These are phyloP conservation scores for Globisporangium megalacanthum DNA, from an alignment of 352 stramenopile genomes.

Conservation along the genomic window DNA sequence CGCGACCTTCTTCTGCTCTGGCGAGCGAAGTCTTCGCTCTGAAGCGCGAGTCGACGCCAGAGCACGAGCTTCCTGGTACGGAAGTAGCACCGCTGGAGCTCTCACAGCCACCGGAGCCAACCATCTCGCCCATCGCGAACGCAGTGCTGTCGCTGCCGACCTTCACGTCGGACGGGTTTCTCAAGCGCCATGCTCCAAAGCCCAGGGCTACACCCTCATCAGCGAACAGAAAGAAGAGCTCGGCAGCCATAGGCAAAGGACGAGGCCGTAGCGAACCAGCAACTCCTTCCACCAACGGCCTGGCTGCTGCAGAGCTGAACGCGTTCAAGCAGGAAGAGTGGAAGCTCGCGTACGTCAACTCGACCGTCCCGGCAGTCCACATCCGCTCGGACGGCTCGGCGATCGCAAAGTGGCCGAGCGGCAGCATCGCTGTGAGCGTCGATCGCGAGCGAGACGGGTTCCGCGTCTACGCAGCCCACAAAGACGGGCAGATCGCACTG, in stretches of 20 bases:
- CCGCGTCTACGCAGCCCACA: conserved; percentile 64
- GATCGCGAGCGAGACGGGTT: conserved; percentile 59
- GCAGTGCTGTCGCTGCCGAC: conserved; percentile 46
- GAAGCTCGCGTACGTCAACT: conserved; percentile 39
- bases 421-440: conserved; percentile 58
- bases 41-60: not conserved
- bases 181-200: conserved; percentile 34
- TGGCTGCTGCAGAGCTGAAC: conserved; percentile 1
- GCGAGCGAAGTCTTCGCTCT: not conserved
- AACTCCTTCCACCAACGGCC: not conserved
- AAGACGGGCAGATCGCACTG: conserved; percentile 55
- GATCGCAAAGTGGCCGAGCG: conserved; percentile 60
- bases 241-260: not conserved
- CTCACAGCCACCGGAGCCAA: not conserved
- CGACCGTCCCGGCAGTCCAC: conserved; percentile 40
- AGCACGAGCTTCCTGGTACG: not conserved
- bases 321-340: conserved; percentile 37
- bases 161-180: conserved; percentile 31
- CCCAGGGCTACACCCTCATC: not conserved
- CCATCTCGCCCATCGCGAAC: conserved; percentile 35
- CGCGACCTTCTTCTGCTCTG: not conserved
- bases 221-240: conserved; percentile 2
- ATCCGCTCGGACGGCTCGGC: conserved; percentile 59
- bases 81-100: not conserved
- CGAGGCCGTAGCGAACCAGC: not conserved